A percentile compares a stretch with the other conserved stretches of the same genome.
Evolutionary conservation across 495 filamentous ascomycete genomes (phyloP).

Genomic region (Podospora australis): DNA sequence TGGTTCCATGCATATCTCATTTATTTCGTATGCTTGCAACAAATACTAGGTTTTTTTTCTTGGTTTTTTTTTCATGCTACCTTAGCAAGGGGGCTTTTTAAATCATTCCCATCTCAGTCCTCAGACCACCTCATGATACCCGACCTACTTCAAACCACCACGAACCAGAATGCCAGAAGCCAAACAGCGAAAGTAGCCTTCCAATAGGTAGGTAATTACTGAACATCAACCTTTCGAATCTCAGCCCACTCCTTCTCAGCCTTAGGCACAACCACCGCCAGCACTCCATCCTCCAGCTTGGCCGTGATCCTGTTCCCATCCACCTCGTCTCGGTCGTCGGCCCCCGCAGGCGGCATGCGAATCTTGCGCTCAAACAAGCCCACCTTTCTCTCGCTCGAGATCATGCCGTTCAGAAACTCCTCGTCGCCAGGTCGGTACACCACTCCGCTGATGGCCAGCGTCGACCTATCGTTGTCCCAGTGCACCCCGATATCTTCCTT

Average conservation of each 20-base stretch:
- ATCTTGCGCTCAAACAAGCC: conserved; percentile 70
- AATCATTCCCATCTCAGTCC: background rate
- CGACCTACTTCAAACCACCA: too few relatives aligned
- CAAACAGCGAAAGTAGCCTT: too few relatives aligned
- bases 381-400: conserved; percentile 57
- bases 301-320: conserved; percentile 61
- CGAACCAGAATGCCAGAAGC: too few relatives aligned
- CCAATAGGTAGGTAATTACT: too few relatives aligned
- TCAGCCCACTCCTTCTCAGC: conserved; percentile 53
- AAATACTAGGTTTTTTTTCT: too few relatives aligned
- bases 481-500: conserved; percentile 71
- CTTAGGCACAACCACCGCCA: conserved; percentile 55
- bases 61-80: too few relatives aligned
- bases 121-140: background rate
- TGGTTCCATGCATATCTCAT: too few relatives aligned
- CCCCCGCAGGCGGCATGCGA: conserved; percentile 43
- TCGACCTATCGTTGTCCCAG: conserved; percentile 61
- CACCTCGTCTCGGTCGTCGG: conserved; percentile 52
- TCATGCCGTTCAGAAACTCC: conserved; percentile 58
- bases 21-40: too few relatives aligned
- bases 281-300: conserved; percentile 59
- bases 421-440: conserved; percentile 66
- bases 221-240: conserved; percentile 54
- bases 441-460: conserved; percentile 61
- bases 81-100: too few relatives aligned